These are phyloP conservation scores for Fusarium newnesense DNA, from an alignment of 2,329 filamentous ascomycete species.

Conservation along the genomic window DNA sequence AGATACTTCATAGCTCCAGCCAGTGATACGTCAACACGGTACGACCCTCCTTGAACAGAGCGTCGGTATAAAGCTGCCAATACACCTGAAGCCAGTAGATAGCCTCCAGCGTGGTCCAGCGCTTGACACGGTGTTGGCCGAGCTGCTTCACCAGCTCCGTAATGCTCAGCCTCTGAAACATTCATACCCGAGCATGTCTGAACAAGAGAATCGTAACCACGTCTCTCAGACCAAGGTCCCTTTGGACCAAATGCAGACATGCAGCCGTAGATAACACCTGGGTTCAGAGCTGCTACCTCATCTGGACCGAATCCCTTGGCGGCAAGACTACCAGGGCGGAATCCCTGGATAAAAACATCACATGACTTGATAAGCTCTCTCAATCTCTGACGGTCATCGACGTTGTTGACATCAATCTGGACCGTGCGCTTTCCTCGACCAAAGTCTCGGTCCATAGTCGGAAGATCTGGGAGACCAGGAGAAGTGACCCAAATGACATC, in stretches of 20 bases:
- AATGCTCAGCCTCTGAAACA: not conserved
- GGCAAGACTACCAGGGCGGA: not conserved
- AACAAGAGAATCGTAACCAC: not conserved
- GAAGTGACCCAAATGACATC: not conserved
- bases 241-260: not conserved
- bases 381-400: not conserved
- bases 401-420: not conserved
- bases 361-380: not conserved
- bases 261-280: not conserved
- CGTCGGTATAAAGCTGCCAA: not conserved
- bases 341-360: not conserved
- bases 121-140: not conserved
- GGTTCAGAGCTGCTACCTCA: not conserved
- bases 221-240: not conserved
- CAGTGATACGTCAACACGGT: not conserved
- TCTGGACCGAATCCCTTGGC: not conserved
- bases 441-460: not conserved
- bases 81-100: not conserved
- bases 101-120: not conserved
- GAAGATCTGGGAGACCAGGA: not conserved
- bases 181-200: slow-evolving; percentile 1
- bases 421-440: not conserved
- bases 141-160: not conserved
- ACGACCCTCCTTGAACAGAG: not conserved
- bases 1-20: not conserved